Evolutionary conservation across 441 rosid genomes (phyloP), one percentile per base, ranked within the genome.

Genomic region (Omphalea diandra): DNA sequence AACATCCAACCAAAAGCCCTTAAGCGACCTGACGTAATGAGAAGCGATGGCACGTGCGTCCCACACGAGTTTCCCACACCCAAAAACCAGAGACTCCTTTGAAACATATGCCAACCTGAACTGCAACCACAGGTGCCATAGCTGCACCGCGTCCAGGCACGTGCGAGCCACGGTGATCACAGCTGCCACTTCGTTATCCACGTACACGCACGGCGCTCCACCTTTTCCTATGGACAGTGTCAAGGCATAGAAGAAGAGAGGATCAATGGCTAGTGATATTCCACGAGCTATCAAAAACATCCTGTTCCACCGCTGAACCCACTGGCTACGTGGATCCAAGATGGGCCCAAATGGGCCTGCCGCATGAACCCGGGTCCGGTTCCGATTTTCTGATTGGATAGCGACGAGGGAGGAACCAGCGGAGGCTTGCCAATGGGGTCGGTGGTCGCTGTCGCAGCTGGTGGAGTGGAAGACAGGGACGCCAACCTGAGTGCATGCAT

Each of bases 41-140:
- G 76, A 65, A 33, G 87, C 89, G 72, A 89, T 83, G 24, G 89
- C 86, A 66, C 86, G 84, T 68, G 90, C 85, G 81, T 88, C 89
- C 97, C 96, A 88, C 82, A 84, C 92, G 76, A 91, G 94, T 73
- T 89, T 87, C 40, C 97, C 92, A 11, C 90, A 84, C 10, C 97
- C 97, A 17, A 85, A 75, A 0, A 91, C 97, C n/a, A 88, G 82
- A 0, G 92, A 84, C 83, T 86, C 89, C 36, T 73, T 78, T 0
- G 92, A 86, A 65, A 88, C 87, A 68, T 91, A 91, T 1, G 94
- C 96, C 73, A 85, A 24, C 81, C 85, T 74, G 63, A 91, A 85
- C 63, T 91, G 97, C 69, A 89, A 84, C 92, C 94, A 88, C 36
- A 91, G 20, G 71, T 89, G 88, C 78, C 80, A 71, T 0, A 88